Base-by-base conservation (phyloP, 352 stramenopile genomes). In the Globisporangium polare region DNA sequence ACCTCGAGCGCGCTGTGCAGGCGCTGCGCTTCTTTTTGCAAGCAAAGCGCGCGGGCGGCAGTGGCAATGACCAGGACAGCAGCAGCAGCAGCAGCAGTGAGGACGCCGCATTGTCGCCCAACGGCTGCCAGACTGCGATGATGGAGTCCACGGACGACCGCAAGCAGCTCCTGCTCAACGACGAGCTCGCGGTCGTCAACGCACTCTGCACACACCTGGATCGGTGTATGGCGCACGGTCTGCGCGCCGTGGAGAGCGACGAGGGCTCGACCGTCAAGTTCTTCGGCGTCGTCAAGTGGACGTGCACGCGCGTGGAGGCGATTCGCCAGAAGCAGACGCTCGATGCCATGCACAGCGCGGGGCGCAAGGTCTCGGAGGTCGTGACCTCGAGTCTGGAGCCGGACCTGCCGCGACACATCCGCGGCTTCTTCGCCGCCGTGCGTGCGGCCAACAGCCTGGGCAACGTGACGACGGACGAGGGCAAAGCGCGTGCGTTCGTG, bases 211-310 rank as follows among this genome's bases (percentile, higher is more conserved):
- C 77, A 57, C 75, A 86, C 42, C 41, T 94, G 13, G 83, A 94
- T 62, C 81, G 78, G 24, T 94, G 85, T 53, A 59, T 89, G 41
- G 68, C 69, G 1, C 85, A 94, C 50, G 83, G 85, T 0, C 71
- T 94, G 35, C 83, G 81, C 5, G 62, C 73, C n/a, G 63, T 92
- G 22, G 81, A 92, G 46, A 70, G 52, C 24, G 73, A 80, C 51
- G 65, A 77, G 49, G 39, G 46, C n/a, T 73, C 80, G 35, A 90
- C 80, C 2, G 85, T 94, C 69, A 89, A 94, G 58, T 94, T 92
- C 70, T 94, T 92, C 50, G 85, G 85, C 18, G 73, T 92, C 5
- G 78, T 89, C 62, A 94, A 94, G 70, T 94, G 85, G 85, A 92
- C 83, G 13, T 94, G 83, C 69, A 90, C 85, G 29, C 72, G 85